Conservation (phyloP, 495 filamentous ascomycete species). For the Penicillium tannophilum region DNA sequence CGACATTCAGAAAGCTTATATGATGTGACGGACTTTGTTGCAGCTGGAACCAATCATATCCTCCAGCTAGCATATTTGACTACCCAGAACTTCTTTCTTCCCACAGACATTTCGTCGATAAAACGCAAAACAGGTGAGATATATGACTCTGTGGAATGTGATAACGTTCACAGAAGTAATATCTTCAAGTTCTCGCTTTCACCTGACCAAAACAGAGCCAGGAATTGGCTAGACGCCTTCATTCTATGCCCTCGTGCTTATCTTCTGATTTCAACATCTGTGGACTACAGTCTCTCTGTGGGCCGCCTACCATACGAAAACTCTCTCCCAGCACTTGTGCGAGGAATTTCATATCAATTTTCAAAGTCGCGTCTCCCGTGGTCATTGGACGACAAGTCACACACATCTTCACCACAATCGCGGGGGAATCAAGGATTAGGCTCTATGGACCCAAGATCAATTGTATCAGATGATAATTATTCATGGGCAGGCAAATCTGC, state of each 20-base stretch:
- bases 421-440: background rate
- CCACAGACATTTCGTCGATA: slow-evolving; percentile 1
- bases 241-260: slow-evolving; percentile 36
- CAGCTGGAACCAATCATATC: slow-evolving; percentile 33
- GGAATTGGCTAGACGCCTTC: slow-evolving; percentile 37
- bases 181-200: background rate
- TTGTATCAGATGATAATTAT: background rate
- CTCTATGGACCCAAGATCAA: background rate
- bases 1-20: slow-evolving; percentile 33
- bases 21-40: slow-evolving; percentile 39
- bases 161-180: background rate
- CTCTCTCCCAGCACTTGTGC: slow-evolving; percentile 30
- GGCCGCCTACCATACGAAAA: slow-evolving; percentile 29
- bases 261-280: slow-evolving; percentile 35
- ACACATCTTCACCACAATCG: background rate
- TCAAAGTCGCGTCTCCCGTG: slow-evolving; percentile 29
- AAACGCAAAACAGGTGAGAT: background rate
- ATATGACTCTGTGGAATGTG: background rate
- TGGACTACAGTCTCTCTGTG: slow-evolving; percentile 34
- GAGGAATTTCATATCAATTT: slow-evolving; percentile 26
- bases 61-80: slow-evolving; percentile 35
- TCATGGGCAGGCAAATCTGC: no score
- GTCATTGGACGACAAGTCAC: slow-evolving; percentile 6
- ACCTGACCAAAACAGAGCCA: slow-evolving; percentile 10
- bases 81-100: slow-evolving; percentile 33